A percentile compares a stretch with the other conserved stretches of the same genome.
Conservation (phyloP, 2,329 filamentous ascomycete genomes). For the Shiraia bambusicola region DNA sequence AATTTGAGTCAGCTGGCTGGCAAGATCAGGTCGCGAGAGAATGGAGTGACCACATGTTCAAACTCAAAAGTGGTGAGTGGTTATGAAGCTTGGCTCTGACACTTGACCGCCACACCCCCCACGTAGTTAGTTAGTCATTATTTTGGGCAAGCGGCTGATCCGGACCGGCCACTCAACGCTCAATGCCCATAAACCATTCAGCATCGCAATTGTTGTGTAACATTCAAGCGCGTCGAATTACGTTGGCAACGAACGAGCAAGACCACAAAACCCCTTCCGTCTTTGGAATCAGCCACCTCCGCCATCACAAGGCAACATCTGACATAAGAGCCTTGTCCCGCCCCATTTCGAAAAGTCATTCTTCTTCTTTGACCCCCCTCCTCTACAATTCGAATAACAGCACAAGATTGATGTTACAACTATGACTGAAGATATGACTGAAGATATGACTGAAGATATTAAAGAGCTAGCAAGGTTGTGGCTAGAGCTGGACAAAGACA, state of each 20-base stretch:
- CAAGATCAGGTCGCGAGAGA: slow-evolving; percentile 10
- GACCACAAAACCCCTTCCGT: neutral
- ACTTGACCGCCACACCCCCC: neutral
- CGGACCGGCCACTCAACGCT: neutral
- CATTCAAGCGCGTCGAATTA: neutral
- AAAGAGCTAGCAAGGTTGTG: slow-evolving; percentile 55
- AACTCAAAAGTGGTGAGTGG: slow-evolving; percentile 5
- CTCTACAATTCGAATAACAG: neutral
- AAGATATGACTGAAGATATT: slow-evolving; percentile 40
- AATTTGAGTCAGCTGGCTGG: slow-evolving; percentile 2
- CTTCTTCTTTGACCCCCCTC: neutral
- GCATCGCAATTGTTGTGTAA: neutral
- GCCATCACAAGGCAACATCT: slow-evolving; percentile 29
- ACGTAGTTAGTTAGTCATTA: too few relatives aligned
- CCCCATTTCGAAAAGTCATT: neutral
- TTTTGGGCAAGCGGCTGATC: neutral
- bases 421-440: too few relatives aligned
- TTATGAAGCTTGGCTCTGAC: slow-evolving; percentile 6
- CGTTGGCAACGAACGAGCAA: slow-evolving; percentile 5
- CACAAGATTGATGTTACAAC: neutral
- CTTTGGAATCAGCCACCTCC: slow-evolving; percentile 26
- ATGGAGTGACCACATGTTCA: slow-evolving; percentile 21
- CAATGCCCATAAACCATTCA: too few relatives aligned
- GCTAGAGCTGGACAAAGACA: slow-evolving; percentile 61
- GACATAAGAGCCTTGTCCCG: neutral